Evolutionary conservation across 495 filamentous ascomycete species (phyloP).

Genomic region (Penicillium canariense): DNA sequence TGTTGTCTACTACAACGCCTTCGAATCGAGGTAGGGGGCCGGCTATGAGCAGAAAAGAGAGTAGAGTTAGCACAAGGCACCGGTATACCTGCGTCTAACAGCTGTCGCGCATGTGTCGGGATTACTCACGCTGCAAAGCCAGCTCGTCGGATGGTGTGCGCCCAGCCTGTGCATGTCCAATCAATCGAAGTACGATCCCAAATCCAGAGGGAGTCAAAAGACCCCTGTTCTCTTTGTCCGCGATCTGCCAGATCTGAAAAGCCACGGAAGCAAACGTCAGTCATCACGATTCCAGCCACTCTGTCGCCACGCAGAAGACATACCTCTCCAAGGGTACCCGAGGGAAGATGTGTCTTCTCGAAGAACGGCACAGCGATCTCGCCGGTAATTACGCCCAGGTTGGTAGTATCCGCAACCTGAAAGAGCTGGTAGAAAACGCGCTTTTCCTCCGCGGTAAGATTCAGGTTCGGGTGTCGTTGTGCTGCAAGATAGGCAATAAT

Average conservation of each 20-base stretch:
- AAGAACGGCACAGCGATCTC: conserved; percentile 98
- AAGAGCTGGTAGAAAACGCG: conserved; percentile 90
- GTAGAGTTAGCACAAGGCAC: conserved; percentile 16
- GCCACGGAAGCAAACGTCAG: conserved; percentile 6
- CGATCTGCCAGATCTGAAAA: conserved; percentile 95
- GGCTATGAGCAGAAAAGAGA: conserved; percentile 45
- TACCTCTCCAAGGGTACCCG: conserved; percentile 86
- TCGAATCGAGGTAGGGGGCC: conserved; percentile 93
- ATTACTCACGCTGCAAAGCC: conserved; percentile 58
- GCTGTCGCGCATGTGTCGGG: not conserved
- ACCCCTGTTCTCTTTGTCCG: conserved; percentile 92
- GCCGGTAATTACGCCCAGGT: conserved; percentile 89
- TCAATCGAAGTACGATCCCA: conserved; percentile 84
- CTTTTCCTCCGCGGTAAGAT: conserved; percentile 89
- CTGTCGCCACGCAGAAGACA: conserved; percentile 18
- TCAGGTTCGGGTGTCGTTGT: conserved; percentile 64
- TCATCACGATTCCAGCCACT: not conserved
- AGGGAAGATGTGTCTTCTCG: conserved; percentile 86
- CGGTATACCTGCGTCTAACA: not conserved
- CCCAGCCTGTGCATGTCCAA: conserved; percentile 90
- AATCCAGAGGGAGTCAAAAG: conserved; percentile 90
- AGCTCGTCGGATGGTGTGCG: conserved; percentile 77
- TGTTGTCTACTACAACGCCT: conserved; percentile 52
- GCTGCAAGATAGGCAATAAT: conserved; percentile 11
- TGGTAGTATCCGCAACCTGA: conserved; percentile 81